Evolutionary conservation across 2,329 filamentous ascomycete genomes (phyloP).

Genomic region (Colletotrichum kahawae): DNA sequence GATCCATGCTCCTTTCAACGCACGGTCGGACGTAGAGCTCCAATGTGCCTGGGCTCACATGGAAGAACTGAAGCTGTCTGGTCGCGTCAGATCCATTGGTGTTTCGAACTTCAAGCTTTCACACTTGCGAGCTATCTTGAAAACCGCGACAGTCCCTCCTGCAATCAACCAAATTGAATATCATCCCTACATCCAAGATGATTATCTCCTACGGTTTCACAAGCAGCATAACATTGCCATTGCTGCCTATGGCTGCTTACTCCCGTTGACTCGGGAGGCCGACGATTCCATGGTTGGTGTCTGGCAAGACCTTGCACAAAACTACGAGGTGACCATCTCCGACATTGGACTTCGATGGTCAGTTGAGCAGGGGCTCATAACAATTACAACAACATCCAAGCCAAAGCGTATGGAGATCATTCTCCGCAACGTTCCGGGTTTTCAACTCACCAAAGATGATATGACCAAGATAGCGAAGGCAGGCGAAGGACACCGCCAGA

Average conservation of each 20-base stretch:
- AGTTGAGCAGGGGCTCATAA: not conserved
- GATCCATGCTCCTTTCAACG: not conserved
- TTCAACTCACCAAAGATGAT: not conserved
- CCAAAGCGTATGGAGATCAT: not conserved
- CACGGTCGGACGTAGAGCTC: not conserved
- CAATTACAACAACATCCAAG: not conserved
- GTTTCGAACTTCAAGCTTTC: not conserved
- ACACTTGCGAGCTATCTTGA: not conserved
- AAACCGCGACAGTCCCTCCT: not conserved
- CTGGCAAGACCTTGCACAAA: not conserved
- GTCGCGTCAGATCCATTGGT: not conserved
- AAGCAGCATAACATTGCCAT: not conserved
- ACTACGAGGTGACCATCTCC: not conserved
- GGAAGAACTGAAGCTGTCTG: not conserved
- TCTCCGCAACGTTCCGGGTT: not conserved
- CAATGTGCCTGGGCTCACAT: not conserved
- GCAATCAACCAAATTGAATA: not conserved
- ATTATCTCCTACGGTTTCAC: not conserved
- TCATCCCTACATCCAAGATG: not conserved
- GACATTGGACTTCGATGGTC: not conserved
- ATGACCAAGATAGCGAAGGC: not conserved
- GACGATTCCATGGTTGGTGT: not conserved
- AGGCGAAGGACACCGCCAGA: not conserved
- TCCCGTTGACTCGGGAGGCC: not conserved
- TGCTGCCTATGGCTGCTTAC: not conserved